Conservation (phyloP, 306 rosid genomes). For the Vigna radiata region DNA sequence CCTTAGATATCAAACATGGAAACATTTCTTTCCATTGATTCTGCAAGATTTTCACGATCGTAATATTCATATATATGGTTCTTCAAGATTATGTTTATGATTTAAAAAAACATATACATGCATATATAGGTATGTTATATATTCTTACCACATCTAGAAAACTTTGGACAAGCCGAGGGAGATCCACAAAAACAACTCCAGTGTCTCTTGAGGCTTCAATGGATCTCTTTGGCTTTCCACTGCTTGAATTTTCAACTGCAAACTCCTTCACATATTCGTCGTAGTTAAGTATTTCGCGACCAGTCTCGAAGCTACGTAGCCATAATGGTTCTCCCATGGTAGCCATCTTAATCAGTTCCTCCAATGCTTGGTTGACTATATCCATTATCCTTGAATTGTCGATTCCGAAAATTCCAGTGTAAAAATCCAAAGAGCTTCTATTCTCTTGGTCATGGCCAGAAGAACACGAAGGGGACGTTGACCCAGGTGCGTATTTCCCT, state of each 20-base stretch:
- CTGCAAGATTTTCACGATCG: constrained; percentile 47
- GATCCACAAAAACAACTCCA: constrained; percentile 78
- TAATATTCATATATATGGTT: not conserved
- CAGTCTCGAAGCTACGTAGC: constrained; percentile 90
- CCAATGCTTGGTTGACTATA: constrained; percentile 71
- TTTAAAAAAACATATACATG: not conserved
- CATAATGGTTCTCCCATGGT: constrained; percentile 77
- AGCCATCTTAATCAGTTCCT: constrained; percentile 87
- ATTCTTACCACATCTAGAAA: constrained; percentile 81
- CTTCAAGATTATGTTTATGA: not conserved
- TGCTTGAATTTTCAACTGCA: constrained; percentile 47
- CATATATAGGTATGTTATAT: not conserved
- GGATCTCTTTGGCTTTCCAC: constrained; percentile 61
- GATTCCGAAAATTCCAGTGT: constrained; percentile 85
- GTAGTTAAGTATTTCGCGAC: constrained; percentile 86
- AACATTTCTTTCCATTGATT: constrained; percentile 99
- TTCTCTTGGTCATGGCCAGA: constrained; percentile 71
- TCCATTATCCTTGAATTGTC: constrained; percentile 89
- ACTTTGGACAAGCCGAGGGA: constrained; percentile 73
- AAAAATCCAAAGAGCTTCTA: constrained; percentile 82
- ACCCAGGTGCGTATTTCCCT: constrained; percentile 61
- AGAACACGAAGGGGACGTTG: constrained; percentile 80
- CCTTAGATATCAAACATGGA: constrained; percentile 88
- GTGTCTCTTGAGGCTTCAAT: constrained; percentile 93
- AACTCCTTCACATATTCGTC: constrained; percentile 86